phyloP scores from a whole-genome alignment of 805 yeast species.

The Lipomyces chichibuensis region DNA sequence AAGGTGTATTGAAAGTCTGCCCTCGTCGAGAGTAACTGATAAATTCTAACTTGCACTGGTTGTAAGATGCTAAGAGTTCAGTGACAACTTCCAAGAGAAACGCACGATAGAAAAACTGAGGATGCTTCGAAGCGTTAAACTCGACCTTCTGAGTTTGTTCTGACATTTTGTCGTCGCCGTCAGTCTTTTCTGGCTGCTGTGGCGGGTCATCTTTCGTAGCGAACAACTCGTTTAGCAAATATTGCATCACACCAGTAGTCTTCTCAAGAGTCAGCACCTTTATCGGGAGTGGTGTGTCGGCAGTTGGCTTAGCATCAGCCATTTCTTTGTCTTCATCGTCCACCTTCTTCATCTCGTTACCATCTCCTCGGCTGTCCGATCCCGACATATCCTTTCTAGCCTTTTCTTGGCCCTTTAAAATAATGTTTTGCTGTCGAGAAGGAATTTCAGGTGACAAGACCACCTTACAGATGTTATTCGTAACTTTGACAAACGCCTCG shows the following conservation, averaged over 20 bases:
- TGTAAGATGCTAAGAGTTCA: slow-evolving; percentile 77
- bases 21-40: slow-evolving; percentile 64
- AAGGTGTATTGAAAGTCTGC: slow-evolving; percentile 25
- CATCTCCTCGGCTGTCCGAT: slow-evolving; percentile 8
- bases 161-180: not conserved
- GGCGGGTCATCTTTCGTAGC: slow-evolving; percentile 43
- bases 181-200: slow-evolving; percentile 6
- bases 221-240: slow-evolving; percentile 69
- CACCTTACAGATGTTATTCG: slow-evolving; percentile 39
- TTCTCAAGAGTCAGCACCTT: slow-evolving; percentile 25
- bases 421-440: slow-evolving; percentile 26
- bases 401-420: slow-evolving; percentile 18
- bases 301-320: slow-evolving; percentile 43
- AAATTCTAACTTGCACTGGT: slow-evolving; percentile 78
- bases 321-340: slow-evolving; percentile 30
- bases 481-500: slow-evolving; percentile 51
- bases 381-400: not conserved
- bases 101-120: slow-evolving; percentile 64
- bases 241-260: slow-evolving; percentile 63
- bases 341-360: slow-evolving; percentile 17
- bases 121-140: slow-evolving; percentile 47
- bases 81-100: slow-evolving; percentile 68
- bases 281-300: slow-evolving; percentile 29
- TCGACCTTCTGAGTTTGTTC: slow-evolving; percentile 25
- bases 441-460: slow-evolving; percentile 4